These are phyloP conservation scores for Exophiala xenobiotica DNA, from an alignment of 2,329 filamentous ascomycete species.

Conservation along the genomic window DNA sequence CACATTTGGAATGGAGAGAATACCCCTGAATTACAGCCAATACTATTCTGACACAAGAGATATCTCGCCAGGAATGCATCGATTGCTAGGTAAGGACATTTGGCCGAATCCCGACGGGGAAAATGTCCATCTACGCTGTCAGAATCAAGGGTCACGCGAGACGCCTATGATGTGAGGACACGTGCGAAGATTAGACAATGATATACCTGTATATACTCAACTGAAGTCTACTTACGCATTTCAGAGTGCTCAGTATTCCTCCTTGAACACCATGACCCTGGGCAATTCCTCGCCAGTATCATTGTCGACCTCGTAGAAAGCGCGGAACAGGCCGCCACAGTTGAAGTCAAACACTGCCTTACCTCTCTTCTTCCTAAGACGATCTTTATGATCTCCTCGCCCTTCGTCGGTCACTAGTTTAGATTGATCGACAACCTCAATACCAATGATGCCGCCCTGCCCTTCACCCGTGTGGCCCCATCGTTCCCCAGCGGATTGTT, in stretches of 20 bases:
- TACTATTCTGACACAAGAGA: too few species aligned
- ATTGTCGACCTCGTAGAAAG: conserved; percentile 56
- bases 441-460: conserved; percentile 81
- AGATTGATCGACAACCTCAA: conserved; percentile 47
- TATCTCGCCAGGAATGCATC: too few species aligned
- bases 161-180: too few species aligned
- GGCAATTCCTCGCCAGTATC: conserved; percentile 36
- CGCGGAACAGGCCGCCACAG: conserved; percentile 83
- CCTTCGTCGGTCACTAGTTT: too few species aligned
- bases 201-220: neutral
- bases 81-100: too few species aligned
- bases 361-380: conserved; percentile 34
- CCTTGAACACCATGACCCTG: conserved; percentile 46
- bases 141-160: too few species aligned
- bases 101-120: too few species aligned
- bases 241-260: conserved; percentile 34
- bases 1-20: too few species aligned
- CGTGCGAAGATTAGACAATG: too few species aligned
- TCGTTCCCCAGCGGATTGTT: conserved; percentile 69
- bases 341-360: conserved; percentile 76
- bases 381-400: conserved; percentile 37
- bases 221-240: neutral
- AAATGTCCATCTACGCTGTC: too few species aligned
- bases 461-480: conserved; percentile 77
- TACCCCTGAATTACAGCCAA: too few species aligned